Evolutionary conservation across 257 asterid species (phyloP), one percentile per base, ranked within the genome.

Genomic region (Solanum chilense): DNA sequence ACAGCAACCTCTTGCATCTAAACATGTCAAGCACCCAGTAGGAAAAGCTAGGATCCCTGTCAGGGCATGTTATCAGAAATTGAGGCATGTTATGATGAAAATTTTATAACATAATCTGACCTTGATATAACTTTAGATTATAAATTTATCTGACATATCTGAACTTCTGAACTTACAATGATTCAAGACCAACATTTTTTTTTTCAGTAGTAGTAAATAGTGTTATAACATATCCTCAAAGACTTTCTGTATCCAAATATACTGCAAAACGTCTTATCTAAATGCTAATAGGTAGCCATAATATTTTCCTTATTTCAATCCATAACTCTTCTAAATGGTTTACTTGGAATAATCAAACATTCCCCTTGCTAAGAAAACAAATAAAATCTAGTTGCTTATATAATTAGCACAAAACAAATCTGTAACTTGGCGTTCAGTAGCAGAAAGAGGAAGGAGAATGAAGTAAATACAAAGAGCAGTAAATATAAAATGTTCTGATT

Each of bases 1-100:
- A 96, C 99, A 66, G 96, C 96, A 92, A 93, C 97, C 82, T 97
- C 98, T 93, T 95, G 99, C 99, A 97, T 97, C 98, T 95, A 93
- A 66, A 76, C 88, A 90, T 69, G 91, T 94, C 90, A 95, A 88
- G 84, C 87, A 60, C 96, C 97, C 93, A 74, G 94, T 70, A 88
- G 94, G 87, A 87, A 86, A 92, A 89, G 96, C 95, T 97, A 96
- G 74, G 85, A 92, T 95, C 98, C 99, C 99, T 95, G 98, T 91
- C 98, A 83, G 99, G 98, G 98, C 98, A 92, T 89, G 99, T 97
- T 93, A 97, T 97, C 95, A 97, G 98, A 77, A 77, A 25, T n/a
- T 77, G 62, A 37, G 14, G 83, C 23, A 44, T 77, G 20, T 27
- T 73, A 18, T 1, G 3, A 77, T 15, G n/a, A 56, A 77, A 14